Percentiles rank a stretch among this genome's conserved stretches.
These are phyloP conservation scores for Vaccinium myrtillus DNA, from an alignment of 148 eudicot species.

Conservation along the genomic window DNA sequence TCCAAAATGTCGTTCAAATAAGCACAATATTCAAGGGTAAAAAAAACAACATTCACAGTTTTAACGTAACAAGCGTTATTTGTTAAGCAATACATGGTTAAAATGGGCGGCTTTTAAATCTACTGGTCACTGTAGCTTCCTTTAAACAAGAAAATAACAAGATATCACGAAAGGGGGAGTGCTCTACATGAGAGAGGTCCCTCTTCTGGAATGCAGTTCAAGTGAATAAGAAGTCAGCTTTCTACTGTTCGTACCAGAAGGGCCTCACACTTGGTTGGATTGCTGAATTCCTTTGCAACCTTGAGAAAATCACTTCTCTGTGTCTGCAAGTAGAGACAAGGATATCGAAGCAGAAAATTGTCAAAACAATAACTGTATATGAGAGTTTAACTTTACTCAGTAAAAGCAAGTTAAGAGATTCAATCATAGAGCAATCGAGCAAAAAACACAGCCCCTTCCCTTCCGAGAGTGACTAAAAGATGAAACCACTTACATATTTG, in stretches of 20 bases:
- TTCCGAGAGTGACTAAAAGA: not conserved
- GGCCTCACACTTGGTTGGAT: not conserved
- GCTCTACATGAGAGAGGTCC: not conserved
- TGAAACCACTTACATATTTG: not conserved
- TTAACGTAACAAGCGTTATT: conserved; percentile 9
- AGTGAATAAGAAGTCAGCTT: not conserved
- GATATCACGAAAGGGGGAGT: not conserved
- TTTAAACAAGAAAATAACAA: not conserved
- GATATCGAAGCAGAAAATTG: not conserved
- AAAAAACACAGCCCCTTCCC: not conserved
- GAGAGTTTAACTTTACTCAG: not conserved
- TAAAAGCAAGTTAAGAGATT: not conserved
- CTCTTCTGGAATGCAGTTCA: not conserved
- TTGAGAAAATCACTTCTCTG: not conserved
- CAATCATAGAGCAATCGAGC: not conserved
- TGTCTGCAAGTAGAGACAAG: conserved; percentile 3
- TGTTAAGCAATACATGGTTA: conserved; percentile 20
- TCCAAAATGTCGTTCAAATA: not conserved
- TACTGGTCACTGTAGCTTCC: not conserved
- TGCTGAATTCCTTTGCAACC: not conserved
- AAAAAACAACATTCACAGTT: not conserved
- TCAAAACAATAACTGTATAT: not conserved
- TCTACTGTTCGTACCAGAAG: conserved; percentile 2
- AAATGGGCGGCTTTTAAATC: conserved; percentile 8
- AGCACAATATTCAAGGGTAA: not conserved